Evolutionary conservation across 164 flowering plant genomes (phyloP), one percentile per base, ranked within the genome.

Genomic region (Hamamelis virginiana): DNA sequence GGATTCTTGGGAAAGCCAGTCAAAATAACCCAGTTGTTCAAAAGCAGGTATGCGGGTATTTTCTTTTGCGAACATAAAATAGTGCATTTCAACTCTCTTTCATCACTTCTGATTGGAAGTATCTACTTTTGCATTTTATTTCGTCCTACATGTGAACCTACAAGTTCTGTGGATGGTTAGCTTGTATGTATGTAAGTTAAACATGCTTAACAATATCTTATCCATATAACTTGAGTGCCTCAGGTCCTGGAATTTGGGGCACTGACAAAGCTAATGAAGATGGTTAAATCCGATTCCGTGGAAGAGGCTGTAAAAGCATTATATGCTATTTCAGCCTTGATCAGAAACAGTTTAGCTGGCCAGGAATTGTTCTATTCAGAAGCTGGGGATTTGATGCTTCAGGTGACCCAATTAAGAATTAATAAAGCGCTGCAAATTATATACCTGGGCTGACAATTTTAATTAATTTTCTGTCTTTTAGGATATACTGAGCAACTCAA

Each of bases 1-100:
- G 97, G 99, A 68, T 92, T 69, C 81, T 95, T 68, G 99, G 99
- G 43, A 86, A 83, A 82, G 94, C 98, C 6, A 78, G 97, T 74
- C 98, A 95, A 81, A 95, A 91, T 67, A 91, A 92, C 41, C 93
- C 91, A 27, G 51, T 83, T 79, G 91, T 92, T 72, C 97, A 95
- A 82, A 73, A 85, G 61, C 94, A 91, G 97, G 98, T 83, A 56
- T 21, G 61, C 25, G 15, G 25, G 22, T 12, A 41, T 15, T 33
- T 26, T 72, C 47, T 28, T 15, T 27, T 47, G 18, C 9, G 13
- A 33, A 25, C 21, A 19, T 58, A 33, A 22, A 14, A 56, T 9
- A 28, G 9, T 19, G 43, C 41, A 47, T 16, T 67, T 67, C 16
- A 33, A 33, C 41, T 33, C 41, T 33, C 41, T 33, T 33, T 33